These are phyloP conservation scores for Asterionellopsis glacialis DNA, from an alignment of 108 stramenopile genomes.

Conservation along the genomic window DNA sequence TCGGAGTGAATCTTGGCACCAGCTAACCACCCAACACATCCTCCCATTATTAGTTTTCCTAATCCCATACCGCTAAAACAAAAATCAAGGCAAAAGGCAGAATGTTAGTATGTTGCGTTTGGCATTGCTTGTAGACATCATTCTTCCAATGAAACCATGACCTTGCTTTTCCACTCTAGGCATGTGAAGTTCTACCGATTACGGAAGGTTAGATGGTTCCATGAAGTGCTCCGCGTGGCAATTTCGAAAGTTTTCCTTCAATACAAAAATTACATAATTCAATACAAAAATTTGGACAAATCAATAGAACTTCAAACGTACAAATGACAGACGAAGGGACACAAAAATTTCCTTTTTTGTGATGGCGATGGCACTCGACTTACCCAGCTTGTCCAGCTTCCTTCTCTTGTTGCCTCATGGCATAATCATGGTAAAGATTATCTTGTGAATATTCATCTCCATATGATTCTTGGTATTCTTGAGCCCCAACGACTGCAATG, in stretches of 20 bases:
- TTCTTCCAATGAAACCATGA: too few species aligned
- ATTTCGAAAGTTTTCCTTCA: too few species aligned
- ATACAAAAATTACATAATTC: too few species aligned
- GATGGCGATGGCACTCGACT: too few species aligned
- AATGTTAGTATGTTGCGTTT: neutral
- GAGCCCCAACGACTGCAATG: slow-evolving; percentile 7
- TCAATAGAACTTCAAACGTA: too few species aligned
- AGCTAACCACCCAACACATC: slow-evolving; percentile 56
- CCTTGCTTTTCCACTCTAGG: too few species aligned
- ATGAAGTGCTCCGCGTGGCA: too few species aligned
- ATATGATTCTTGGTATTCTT: slow-evolving; percentile 36
- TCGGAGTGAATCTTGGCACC: slow-evolving; percentile 72
- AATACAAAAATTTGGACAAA: too few species aligned
- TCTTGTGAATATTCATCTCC: slow-evolving; percentile 57
- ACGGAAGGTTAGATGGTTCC: too few species aligned
- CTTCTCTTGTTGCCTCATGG: slow-evolving; percentile 70
- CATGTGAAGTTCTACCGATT: too few species aligned
- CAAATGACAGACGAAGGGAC: too few species aligned
- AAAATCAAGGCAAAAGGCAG: neutral
- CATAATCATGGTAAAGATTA: slow-evolving; percentile 77
- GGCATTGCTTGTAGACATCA: neutral
- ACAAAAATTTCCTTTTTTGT: too few species aligned
- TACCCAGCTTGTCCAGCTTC: slow-evolving; percentile 18
- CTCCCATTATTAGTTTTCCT: slow-evolving; percentile 44
- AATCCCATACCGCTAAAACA: slow-evolving; percentile 24